Percentiles rank a stretch among this genome's conserved stretches.
These are phyloP conservation scores for Tripidium arundinaceum DNA, from an alignment of 202 grass and related monocot genomes.

Conservation along the genomic window DNA sequence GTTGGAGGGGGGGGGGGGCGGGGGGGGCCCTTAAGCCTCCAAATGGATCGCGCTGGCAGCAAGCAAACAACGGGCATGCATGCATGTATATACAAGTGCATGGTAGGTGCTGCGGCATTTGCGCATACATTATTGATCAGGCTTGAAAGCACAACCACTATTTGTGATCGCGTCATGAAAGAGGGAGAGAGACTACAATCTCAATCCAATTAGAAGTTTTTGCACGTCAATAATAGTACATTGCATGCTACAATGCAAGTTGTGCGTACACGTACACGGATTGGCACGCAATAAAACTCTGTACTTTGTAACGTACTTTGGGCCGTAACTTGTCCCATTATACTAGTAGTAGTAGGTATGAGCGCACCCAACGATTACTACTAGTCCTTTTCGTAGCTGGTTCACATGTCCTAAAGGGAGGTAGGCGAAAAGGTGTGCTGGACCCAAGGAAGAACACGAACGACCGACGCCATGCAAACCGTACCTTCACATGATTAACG, in stretches of 20 bases:
- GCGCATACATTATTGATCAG: slow-evolving; percentile 21
- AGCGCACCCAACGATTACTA: background rate
- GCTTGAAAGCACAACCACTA: background rate
- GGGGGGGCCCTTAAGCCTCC: background rate
- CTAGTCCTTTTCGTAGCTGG: background rate
- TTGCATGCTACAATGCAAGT: background rate
- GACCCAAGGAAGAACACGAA: background rate
- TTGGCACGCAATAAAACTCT: background rate
- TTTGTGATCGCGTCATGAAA: background rate
- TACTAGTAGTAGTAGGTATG: background rate
- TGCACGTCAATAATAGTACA: background rate
- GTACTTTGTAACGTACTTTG: background rate
- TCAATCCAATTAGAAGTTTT: background rate
- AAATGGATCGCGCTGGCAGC: slow-evolving; percentile 28
- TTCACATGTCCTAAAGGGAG: background rate
- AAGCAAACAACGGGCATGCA: slow-evolving; percentile 14
- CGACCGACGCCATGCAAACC: background rate
- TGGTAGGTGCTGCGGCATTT: slow-evolving; percentile 14
- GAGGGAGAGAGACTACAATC: background rate
- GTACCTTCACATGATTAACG: background rate
- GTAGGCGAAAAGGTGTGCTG: background rate
- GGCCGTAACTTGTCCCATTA: background rate
- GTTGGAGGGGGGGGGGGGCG: slow-evolving; percentile 2
- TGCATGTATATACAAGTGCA: background rate
- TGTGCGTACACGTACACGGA: background rate